A percentile compares a stretch with the other conserved stretches of the same genome.
phyloP scores from a whole-genome alignment of 345 rosid genomes.

The Gossypium thurberi region DNA sequence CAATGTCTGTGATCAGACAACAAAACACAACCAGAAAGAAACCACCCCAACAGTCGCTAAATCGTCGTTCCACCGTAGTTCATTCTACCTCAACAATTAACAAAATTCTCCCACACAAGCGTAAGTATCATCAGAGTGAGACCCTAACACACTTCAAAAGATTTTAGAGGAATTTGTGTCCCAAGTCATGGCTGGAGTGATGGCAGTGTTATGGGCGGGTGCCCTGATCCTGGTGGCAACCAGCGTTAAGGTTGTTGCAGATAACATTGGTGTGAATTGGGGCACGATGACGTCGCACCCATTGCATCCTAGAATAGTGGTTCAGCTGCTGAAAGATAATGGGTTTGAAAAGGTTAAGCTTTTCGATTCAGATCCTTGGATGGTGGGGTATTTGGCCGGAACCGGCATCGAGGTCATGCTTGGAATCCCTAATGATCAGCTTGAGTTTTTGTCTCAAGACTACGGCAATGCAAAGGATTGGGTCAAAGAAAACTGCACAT shows the following conservation, averaged over 20 bases:
- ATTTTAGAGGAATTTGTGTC: neutral
- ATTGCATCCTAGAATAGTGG: constrained; percentile 44
- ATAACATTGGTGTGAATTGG: constrained; percentile 73
- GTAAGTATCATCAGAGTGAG: neutral
- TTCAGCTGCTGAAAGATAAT: constrained; percentile 65
- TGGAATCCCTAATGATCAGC: constrained; percentile 69
- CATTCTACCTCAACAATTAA: neutral
- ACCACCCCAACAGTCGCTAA: neutral
- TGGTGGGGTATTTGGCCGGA: constrained; percentile 44
- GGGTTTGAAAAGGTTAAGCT: constrained; percentile 61
- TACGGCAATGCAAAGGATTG: constrained; percentile 49
- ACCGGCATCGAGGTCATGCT: constrained; percentile 67
- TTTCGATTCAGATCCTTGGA: constrained; percentile 62
- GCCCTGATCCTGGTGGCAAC: constrained; percentile 22
- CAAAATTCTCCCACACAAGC: neutral
- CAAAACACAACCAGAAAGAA: neutral
- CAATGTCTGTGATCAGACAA: neutral
- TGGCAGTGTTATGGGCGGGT: constrained; percentile 13
- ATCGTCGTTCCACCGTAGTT: neutral
- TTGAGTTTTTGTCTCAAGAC: constrained; percentile 26
- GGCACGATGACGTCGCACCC: constrained; percentile 67
- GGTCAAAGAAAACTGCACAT: constrained; percentile 65
- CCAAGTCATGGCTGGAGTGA: constrained; percentile 23
- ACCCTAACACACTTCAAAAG: neutral
- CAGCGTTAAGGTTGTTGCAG: constrained; percentile 16